These are phyloP conservation scores for Deinandra increscens DNA, from an alignment of 129 eudicot genomes.

Conservation along the genomic window DNA sequence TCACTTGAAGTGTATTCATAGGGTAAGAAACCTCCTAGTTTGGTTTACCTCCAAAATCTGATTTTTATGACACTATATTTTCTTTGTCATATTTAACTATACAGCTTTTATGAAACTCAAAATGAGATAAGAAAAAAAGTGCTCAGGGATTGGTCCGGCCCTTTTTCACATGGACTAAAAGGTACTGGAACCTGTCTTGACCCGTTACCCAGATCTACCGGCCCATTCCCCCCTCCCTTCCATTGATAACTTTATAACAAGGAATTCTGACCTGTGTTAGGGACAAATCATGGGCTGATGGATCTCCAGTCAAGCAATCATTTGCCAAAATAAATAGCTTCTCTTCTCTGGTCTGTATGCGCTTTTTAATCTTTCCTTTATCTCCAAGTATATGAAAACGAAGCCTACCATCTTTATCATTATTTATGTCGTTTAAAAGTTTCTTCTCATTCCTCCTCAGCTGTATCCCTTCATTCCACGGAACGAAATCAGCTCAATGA, in stretches of 20 bases:
- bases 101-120: not conserved
- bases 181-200: not conserved
- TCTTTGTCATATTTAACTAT: not conserved
- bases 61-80: not conserved
- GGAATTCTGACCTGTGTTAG: conserved; percentile 67
- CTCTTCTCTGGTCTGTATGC: conserved; percentile 96
- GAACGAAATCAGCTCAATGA: conserved; percentile 27
- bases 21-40: not conserved
- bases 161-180: not conserved
- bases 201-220: not conserved
- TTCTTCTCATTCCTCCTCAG: conserved; percentile 96
- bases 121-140: not conserved
- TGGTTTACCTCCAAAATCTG: not conserved
- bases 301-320: conserved; percentile 98
- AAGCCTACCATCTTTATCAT: conserved; percentile 90
- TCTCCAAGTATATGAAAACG: conserved; percentile 90
- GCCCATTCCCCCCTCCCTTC: not conserved
- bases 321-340: conserved; percentile 86
- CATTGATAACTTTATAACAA: conserved; percentile 1
- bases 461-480: conserved; percentile 80
- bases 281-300: conserved; percentile 78
- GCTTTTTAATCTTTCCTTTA: conserved; percentile 86
- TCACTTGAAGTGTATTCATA: not conserved
- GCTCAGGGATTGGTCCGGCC: not conserved
- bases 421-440: conserved; percentile 83